These are phyloP conservation scores for Termitomyces sp. DNA, from an alignment of 768 basidiomycete genomes.

Conservation along the genomic window DNA sequence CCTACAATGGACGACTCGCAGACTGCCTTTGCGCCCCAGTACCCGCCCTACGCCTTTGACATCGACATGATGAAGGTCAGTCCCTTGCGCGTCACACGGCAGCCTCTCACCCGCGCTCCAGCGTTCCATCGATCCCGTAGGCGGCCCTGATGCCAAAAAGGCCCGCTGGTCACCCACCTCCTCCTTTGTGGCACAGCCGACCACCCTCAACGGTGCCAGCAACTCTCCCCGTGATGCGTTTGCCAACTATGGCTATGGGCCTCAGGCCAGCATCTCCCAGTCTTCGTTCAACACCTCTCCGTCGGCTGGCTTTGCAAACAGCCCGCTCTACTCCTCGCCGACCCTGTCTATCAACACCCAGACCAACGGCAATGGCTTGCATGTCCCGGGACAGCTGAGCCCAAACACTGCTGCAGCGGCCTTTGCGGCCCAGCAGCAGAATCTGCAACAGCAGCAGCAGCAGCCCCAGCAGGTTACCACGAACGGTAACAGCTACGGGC, in stretches of 20 bases:
- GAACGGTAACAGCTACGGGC: slow-evolving; percentile 53
- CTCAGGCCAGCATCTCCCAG: slow-evolving; percentile 64
- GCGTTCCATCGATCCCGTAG: slow-evolving; percentile 85
- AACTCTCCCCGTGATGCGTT: slow-evolving; percentile 63
- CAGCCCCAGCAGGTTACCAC: slow-evolving; percentile 40
- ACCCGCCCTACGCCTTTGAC: slow-evolving; percentile 73
- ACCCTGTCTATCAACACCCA: slow-evolving; percentile 68
- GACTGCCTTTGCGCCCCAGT: slow-evolving; percentile 66
- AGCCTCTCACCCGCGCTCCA: slow-evolving; percentile 27
- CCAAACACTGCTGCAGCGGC: slow-evolving; percentile 58
- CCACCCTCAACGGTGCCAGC: slow-evolving; percentile 26
- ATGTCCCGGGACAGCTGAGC: slow-evolving; percentile 59
- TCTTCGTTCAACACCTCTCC: slow-evolving; percentile 50
- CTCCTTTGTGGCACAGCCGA: slow-evolving; percentile 36
- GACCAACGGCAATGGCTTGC: slow-evolving; percentile 37
- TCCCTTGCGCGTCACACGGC: neutral
- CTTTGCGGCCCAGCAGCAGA: slow-evolving; percentile 44
- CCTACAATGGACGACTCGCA: slow-evolving; percentile 72
- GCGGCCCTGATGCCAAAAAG: slow-evolving; percentile 86
- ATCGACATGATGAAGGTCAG: slow-evolving; percentile 91
- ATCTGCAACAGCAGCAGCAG: slow-evolving; percentile 40
- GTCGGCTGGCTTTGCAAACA: slow-evolving; percentile 47
- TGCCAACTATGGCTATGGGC: slow-evolving; percentile 86
- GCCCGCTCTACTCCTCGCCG: slow-evolving; percentile 72
- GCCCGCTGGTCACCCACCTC: slow-evolving; percentile 84